Evolutionary conservation across 768 basidiomycete species (phyloP).

Genomic region (Omphalotus guepiniiformis): DNA sequence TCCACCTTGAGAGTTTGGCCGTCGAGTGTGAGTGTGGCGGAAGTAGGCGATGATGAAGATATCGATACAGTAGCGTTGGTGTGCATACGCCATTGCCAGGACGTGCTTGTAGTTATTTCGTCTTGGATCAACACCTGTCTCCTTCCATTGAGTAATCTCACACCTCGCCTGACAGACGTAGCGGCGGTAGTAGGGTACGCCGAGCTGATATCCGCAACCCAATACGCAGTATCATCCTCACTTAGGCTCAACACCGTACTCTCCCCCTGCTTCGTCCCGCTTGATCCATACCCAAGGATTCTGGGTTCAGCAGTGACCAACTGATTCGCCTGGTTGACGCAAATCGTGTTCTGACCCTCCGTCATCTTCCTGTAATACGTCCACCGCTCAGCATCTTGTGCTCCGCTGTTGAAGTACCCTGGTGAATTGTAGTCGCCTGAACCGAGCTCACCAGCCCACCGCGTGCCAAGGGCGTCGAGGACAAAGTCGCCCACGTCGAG

Average conservation of each 20-base stretch:
- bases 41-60: slow-evolving; percentile 51
- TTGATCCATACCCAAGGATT: slow-evolving; percentile 40
- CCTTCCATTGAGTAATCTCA: slow-evolving; percentile 77
- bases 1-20: slow-evolving; percentile 61
- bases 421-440: slow-evolving; percentile 74
- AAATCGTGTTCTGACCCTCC: slow-evolving; percentile 93
- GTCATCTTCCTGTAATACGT: slow-evolving; percentile 94
- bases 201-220: slow-evolving; percentile 65
- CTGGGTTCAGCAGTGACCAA: slow-evolving; percentile 66
- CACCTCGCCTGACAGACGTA: slow-evolving; percentile 75
- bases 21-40: slow-evolving; percentile 73
- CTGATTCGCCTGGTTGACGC: slow-evolving; percentile 77
- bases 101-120: slow-evolving; percentile 61
- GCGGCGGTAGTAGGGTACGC: slow-evolving; percentile 60
- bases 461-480: slow-evolving; percentile 85
- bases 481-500: slow-evolving; percentile 95
- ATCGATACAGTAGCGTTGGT: slow-evolving; percentile 81
- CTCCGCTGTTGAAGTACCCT: slow-evolving; percentile 74
- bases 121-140: slow-evolving; percentile 90
- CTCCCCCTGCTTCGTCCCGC: slow-evolving; percentile 67
- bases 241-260: slow-evolving; percentile 73
- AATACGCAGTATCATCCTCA: slow-evolving; percentile 71
- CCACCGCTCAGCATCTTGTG: slow-evolving; percentile 73
- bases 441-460: slow-evolving; percentile 95
- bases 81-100: slow-evolving; percentile 88